Base-by-base conservation (phyloP, 306 rosid genomes). In the Prunus mira region DNA sequence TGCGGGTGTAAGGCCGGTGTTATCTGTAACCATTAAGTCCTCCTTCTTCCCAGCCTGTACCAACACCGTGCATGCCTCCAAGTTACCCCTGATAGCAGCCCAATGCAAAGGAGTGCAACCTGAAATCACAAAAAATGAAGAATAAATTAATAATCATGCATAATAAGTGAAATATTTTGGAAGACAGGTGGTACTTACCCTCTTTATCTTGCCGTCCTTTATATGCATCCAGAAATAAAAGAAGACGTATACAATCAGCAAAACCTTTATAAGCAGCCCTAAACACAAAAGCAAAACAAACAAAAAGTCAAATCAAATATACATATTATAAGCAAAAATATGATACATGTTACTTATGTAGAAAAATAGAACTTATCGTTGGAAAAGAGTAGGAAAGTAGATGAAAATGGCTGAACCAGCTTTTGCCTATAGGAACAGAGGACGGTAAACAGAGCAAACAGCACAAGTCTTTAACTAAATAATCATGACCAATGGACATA, bases 191-290 rank as follows among this genome's bases (percentile, higher is more conserved):
- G 60, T 75, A 74, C 82, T 79, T 82, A 92, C 99, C 99, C 78
- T 92, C 98, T 84, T 92, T 96, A 89, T 96, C 99, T 79, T 92
- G 99, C 34, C 93, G 96, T 22, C 90, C 93, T 73, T 89, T 87
- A 72, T 91, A 90, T 61, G 97, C 99, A 83, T 92, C 93, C 85
- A 96, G 89, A 88, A 89, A 96, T 75, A 96, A 86, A 56, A 96
- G 84, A 83, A 96, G 99, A 32, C 99, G 97, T 76, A 96, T 86
- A 71, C 86, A 84, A 88, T 96, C 99, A 10, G 97, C 98, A 87
- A 89, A 96, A 76, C 99, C 99, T 88, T 92, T 96, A 86, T 96
- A 96, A 75, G 99, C 99, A 86, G 99, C 99, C 99, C 99, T 96
- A 84, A 65, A 81, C 81, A 71, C 72, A 69, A 76, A 56, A 38